phyloP scores from a whole-genome alignment of 2,329 filamentous ascomycete genomes.

The Fusarium brevicatenulatum region DNA sequence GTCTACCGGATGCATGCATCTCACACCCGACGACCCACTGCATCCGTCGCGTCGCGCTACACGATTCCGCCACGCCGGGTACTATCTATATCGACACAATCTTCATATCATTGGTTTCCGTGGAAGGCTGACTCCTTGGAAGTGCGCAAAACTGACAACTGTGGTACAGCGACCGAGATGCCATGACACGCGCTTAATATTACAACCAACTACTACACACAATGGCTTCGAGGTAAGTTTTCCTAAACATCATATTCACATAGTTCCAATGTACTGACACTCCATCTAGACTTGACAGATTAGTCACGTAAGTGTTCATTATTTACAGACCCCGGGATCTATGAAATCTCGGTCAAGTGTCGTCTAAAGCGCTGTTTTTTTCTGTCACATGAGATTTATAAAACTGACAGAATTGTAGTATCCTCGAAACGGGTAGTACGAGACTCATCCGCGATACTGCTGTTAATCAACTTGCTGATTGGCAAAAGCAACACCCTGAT shows the following conservation, averaged over 20 bases:
- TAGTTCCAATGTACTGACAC: slow-evolving; percentile 9
- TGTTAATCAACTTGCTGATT: slow-evolving; percentile 94
- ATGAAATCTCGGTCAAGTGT: background rate
- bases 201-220: slow-evolving; percentile 50
- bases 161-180: slow-evolving; percentile 41
- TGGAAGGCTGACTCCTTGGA: slow-evolving; percentile 4
- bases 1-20: slow-evolving; percentile 43
- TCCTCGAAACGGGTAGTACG: slow-evolving; percentile 97
- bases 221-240: slow-evolving; percentile 66
- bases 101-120: slow-evolving; percentile 10
- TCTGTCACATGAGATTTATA: background rate
- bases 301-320: slow-evolving; percentile 78
- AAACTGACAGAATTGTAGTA: slow-evolving; percentile 60
- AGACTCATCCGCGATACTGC: slow-evolving; percentile 96
- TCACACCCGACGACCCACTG: slow-evolving; percentile 40
- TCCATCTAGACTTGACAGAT: slow-evolving; percentile 75
- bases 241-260: background rate
- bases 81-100: slow-evolving; percentile 30
- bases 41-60: slow-evolving; percentile 44
- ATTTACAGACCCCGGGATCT: background rate
- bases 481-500: slow-evolving; percentile 97
- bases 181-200: slow-evolving; percentile 41
- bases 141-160: slow-evolving; percentile 24
- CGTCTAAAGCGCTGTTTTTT: background rate
- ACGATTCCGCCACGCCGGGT: slow-evolving; percentile 41